Conservation (phyloP, 345 rosid species). For the Gossypioides kirkii region DNA sequence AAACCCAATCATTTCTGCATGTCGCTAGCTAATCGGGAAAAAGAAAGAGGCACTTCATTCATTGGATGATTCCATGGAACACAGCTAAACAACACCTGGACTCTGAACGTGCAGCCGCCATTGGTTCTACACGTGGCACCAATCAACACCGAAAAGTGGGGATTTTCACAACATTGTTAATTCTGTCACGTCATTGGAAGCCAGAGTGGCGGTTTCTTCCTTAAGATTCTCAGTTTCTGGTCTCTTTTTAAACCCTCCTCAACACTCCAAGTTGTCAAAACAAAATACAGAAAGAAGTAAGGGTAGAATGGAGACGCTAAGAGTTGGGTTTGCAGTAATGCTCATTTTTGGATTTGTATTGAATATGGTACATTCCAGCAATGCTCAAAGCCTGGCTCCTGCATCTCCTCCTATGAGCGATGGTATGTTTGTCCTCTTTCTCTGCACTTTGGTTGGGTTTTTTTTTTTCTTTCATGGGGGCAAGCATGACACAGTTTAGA, state of each 20-base stretch:
- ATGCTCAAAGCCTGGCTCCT: conserved; percentile 20
- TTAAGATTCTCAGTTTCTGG: neutral
- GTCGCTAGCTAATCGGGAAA: neutral
- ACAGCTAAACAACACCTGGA: conserved; percentile 13
- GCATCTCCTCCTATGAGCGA: conserved; percentile 26
- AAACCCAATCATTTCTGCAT: conserved; percentile 1
- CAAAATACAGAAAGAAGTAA: neutral
- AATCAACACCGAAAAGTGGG: conserved; percentile 5
- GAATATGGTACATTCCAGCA: neutral
- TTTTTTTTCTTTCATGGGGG: neutral
- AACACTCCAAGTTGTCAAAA: neutral
- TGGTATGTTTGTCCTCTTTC: conserved; percentile 3
- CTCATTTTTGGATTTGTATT: conserved; percentile 6
- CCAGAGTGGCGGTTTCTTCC: conserved; percentile 12
- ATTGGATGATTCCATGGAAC: neutral
- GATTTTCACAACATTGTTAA: neutral
- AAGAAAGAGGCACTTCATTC: neutral
- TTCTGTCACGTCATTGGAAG: neutral
- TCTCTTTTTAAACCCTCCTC: neutral
- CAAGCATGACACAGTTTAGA: neutral
- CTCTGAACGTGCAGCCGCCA: conserved; percentile 12
- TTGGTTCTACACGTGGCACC: conserved; percentile 4
- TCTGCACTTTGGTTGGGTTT: neutral
- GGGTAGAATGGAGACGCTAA: conserved; percentile 13
- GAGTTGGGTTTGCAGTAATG: conserved; percentile 13